Evolutionary conservation across 345 rosid genomes (phyloP).

Genomic region (Mallotus nudiflorus): DNA sequence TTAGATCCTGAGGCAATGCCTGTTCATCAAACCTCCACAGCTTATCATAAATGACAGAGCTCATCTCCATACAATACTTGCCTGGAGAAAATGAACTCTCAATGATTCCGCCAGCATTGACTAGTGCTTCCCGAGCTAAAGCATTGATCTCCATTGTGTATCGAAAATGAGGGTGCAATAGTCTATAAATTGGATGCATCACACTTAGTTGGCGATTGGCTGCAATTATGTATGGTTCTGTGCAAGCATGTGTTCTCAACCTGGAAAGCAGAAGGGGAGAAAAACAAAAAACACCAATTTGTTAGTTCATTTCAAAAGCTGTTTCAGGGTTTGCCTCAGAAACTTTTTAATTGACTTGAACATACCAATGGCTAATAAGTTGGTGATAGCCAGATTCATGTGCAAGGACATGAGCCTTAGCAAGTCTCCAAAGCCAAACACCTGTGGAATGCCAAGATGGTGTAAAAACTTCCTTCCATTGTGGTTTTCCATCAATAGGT

Average conservation of each 20-base stretch:
- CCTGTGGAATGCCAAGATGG: slow-evolving; percentile 47
- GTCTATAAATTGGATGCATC: slow-evolving; percentile 65
- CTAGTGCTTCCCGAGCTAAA: slow-evolving; percentile 52
- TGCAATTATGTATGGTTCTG: slow-evolving; percentile 74
- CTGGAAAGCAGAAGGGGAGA: background rate
- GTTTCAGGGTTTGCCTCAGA: no score
- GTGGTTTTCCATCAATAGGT: slow-evolving; percentile 49
- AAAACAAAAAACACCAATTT: no score
- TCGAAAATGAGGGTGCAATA: slow-evolving; percentile 69
- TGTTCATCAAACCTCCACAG: slow-evolving; percentile 55
- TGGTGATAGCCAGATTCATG: slow-evolving; percentile 70
- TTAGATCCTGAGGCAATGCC: slow-evolving; percentile 57
- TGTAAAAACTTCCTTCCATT: slow-evolving; percentile 57
- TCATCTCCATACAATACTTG: slow-evolving; percentile 51
- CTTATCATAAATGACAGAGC: slow-evolving; percentile 53
- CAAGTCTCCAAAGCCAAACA: slow-evolving; percentile 69
- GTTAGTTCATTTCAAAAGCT: no score
- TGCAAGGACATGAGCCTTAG: slow-evolving; percentile 64
- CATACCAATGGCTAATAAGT: slow-evolving; percentile 73
- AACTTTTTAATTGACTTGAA: background rate
- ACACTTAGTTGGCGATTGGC: slow-evolving; percentile 65
- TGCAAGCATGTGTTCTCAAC: slow-evolving; percentile 46
- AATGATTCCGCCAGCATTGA: slow-evolving; percentile 59
- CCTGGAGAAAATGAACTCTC: slow-evolving; percentile 59
- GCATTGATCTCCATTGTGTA: slow-evolving; percentile 84